Base-by-base conservation (phyloP, 495 filamentous ascomycete genomes). In the Podospora sp. region DNA sequence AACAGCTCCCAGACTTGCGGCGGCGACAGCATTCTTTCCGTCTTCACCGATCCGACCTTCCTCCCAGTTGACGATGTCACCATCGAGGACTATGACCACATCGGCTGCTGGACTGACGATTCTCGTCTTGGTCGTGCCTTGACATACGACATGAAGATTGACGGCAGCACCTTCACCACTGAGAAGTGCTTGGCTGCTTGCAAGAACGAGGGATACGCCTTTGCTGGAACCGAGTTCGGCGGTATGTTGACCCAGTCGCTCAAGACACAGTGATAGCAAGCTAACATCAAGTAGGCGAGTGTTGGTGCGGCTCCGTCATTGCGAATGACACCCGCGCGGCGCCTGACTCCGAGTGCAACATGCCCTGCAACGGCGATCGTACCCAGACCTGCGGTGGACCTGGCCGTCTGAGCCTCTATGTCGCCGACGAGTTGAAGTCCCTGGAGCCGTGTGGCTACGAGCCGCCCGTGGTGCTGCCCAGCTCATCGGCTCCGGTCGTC, bases 101-200 rank as follows among this genome's bases (percentile, higher is more conserved):
- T 87, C n/a, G 86, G 86, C 60, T 89, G 86, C 71, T 87, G 82
- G 70, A 84, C 83, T 27, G 86, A 88, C 61, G 80, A 84, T 62
- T 76, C 79, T 0, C 67, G 53, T 36, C 14, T 69, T 25, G 84
- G 84, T 40, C 83, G 81, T 22, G 81, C 86, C 0, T 75, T 89
- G 26, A 77, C 77, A 1, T 85, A 82, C 71, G 76, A 70, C 60
- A 78, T 83, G 76, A 69, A 78, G 53, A 62, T 86, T 35, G 68
- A 72, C 63, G 46, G 65, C 4, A 40, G 72, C 4, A 73, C 68
- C 29, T 36, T 86, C 72, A 83, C 82, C 25, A 81, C 76, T 1
- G 74, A 83, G 65, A 71, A 66, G 49, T 87, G 85, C 71, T 73
- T 85, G 50, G 35, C 68, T 40, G 78, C 81, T 51, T 87, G 85